phyloP scores from a whole-genome alignment of 768 basidiomycete genomes.

The Suillus spraguei region DNA sequence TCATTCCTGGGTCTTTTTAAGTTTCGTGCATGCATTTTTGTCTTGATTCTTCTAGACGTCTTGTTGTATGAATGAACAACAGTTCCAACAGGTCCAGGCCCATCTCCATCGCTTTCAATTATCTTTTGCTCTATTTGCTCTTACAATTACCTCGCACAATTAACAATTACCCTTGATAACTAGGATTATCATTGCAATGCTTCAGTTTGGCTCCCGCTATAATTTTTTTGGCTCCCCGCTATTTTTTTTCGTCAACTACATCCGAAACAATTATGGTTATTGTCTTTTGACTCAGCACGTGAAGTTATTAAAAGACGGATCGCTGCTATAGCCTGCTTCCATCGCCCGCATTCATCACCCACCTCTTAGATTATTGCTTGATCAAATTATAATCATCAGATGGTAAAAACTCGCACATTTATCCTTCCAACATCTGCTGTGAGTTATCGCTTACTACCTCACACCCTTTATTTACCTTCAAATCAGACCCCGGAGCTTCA shows the following conservation, averaged over 20 bases:
- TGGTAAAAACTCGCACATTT: constrained; percentile 9
- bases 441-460: not conserved
- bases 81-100: not conserved
- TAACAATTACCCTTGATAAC: no score
- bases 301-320: no score
- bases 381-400: no score
- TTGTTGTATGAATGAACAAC: not conserved
- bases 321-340: no score
- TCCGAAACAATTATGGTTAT: not conserved
- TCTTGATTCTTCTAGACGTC: not conserved
- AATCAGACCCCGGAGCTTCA: constrained; percentile 8
- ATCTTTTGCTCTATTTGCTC: not conserved
- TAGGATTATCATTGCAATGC: no score
- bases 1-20: not conserved
- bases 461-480: not conserved
- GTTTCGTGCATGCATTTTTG: not conserved
- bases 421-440: constrained; percentile 2
- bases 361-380: no score
- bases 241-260: no score
- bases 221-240: not conserved
- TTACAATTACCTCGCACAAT: no score
- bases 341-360: no score
- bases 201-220: no score
- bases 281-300: no score
- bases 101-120: not conserved